phyloP scores from a whole-genome alignment of 2,329 filamentous ascomycete species.

The Clarireedia hainanense region DNA sequence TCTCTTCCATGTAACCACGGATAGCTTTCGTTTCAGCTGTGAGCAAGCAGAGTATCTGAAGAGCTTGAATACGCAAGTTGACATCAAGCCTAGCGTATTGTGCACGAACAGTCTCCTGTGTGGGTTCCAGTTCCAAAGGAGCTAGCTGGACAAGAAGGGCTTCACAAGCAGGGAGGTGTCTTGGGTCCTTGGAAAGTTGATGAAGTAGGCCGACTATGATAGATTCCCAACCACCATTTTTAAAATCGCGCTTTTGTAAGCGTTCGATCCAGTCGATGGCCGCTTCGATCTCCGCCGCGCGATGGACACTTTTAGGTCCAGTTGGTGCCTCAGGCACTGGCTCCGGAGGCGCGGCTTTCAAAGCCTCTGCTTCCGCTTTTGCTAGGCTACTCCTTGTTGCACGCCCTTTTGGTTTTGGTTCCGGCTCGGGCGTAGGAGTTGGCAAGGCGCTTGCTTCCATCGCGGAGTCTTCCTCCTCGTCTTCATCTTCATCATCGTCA shows the following conservation, averaged over 20 bases:
- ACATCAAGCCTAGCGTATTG: conserved; percentile 73
- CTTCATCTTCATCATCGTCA: conserved; percentile 32
- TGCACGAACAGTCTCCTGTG: conserved; percentile 60
- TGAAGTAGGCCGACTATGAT: conserved; percentile 82
- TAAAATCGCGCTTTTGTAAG: conserved; percentile 75
- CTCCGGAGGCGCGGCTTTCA: conserved; percentile 43
- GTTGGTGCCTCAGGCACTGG: conserved; percentile 32
- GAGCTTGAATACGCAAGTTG: conserved; percentile 69
- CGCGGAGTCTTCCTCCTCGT: conserved; percentile 60
- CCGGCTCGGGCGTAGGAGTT: conserved; percentile 62
- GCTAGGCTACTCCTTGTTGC: conserved; percentile 81
- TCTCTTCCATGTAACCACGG: conserved; percentile 83
- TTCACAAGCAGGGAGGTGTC: conserved; percentile 65
- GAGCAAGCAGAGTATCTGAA: conserved; percentile 81
- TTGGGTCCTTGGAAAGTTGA: conserved; percentile 70
- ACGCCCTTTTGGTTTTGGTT: conserved; percentile 57
- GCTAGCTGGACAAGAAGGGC: conserved; percentile 74
- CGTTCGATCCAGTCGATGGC: conserved; percentile 79
- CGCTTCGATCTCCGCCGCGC: conserved; percentile 67
- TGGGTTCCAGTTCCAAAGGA: conserved; percentile 68
- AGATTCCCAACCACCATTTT: conserved; percentile 82
- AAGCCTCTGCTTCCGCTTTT: conserved; percentile 65
- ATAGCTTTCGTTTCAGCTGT: conserved; percentile 81
- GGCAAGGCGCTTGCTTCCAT: conserved; percentile 43
- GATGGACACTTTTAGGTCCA: conserved; percentile 48